Evolutionary conservation across 83 land plant genomes (phyloP).

Genomic region (Isoetes engelmannii): DNA sequence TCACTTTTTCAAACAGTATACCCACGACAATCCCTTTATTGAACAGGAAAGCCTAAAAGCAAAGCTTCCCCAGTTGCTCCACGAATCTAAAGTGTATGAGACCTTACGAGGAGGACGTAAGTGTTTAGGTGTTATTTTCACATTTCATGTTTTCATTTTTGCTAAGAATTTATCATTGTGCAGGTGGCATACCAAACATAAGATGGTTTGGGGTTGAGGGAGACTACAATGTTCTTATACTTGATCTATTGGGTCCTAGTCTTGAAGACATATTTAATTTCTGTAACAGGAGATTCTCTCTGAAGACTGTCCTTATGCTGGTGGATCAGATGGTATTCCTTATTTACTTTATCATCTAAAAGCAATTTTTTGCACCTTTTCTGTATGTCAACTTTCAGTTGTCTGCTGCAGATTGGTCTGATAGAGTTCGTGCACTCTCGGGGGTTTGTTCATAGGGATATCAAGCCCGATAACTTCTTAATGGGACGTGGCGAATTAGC

Average conservation of each 20-base stretch:
- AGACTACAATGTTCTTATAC: constrained; percentile 55
- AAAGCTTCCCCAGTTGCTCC: constrained; percentile 52
- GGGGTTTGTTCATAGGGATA: constrained; percentile 51
- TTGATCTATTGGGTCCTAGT: constrained; percentile 66
- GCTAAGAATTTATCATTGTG: neutral
- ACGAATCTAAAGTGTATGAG: constrained; percentile 50
- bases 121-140: constrained; percentile 4
- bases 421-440: constrained; percentile 54
- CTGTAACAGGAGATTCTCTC: constrained; percentile 49
- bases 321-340: constrained; percentile 60
- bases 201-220: constrained; percentile 78
- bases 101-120: constrained; percentile 59
- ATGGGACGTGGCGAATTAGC: constrained; percentile 56
- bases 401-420: constrained; percentile 35
- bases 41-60: constrained; percentile 46
- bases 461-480: constrained; percentile 64
- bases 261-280: constrained; percentile 61
- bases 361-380: neutral
- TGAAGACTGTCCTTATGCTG: constrained; percentile 69
- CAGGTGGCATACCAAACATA: constrained; percentile 58
- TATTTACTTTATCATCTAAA: constrained; percentile 6
- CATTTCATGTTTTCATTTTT: neutral
- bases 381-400: neutral
- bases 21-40: neutral
- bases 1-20: too few relatives aligned